Evolutionary conservation across 495 filamentous ascomycete genomes (phyloP).

Genomic region (Hyaloscypha variabilis): DNA sequence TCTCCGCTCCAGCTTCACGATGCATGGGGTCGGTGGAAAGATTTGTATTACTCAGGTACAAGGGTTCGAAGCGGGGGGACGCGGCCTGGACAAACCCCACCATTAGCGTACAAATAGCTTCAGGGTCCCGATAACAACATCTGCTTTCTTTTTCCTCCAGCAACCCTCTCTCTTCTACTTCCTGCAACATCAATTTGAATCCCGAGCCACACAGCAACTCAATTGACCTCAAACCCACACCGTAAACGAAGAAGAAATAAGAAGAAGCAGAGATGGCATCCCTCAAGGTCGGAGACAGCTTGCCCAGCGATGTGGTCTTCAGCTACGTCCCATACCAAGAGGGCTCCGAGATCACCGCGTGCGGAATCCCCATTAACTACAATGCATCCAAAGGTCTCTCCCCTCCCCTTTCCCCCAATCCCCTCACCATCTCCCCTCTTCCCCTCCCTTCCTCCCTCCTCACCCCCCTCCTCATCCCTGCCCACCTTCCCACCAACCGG

Average conservation of each 20-base stretch:
- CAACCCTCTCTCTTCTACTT: background rate
- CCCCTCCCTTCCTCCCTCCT: background rate
- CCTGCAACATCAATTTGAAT: background rate
- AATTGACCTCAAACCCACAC: background rate
- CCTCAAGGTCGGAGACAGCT: constrained; percentile 78
- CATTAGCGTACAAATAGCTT: constrained; percentile 5
- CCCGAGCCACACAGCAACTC: background rate
- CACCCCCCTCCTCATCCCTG: background rate
- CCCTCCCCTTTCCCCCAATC: constrained; percentile 1
- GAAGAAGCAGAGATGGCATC: constrained; percentile 60
- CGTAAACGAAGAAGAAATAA: background rate
- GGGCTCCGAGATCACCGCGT: constrained; percentile 64
- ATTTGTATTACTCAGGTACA: background rate
- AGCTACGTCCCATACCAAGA: constrained; percentile 73
- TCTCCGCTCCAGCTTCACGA: too few relatives aligned
- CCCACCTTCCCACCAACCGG: background rate
- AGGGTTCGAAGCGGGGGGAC: background rate
- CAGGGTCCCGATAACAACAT: background rate
- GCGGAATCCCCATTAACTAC: constrained; percentile 79
- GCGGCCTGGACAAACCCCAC: constrained; percentile 6
- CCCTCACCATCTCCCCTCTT: background rate
- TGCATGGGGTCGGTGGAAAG: background rate
- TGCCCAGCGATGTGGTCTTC: constrained; percentile 80
- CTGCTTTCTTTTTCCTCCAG: background rate
- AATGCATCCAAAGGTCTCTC: constrained; percentile 70